These are phyloP conservation scores for Calonectria naviculata DNA, from an alignment of 2,329 filamentous ascomycete genomes.

Conservation along the genomic window DNA sequence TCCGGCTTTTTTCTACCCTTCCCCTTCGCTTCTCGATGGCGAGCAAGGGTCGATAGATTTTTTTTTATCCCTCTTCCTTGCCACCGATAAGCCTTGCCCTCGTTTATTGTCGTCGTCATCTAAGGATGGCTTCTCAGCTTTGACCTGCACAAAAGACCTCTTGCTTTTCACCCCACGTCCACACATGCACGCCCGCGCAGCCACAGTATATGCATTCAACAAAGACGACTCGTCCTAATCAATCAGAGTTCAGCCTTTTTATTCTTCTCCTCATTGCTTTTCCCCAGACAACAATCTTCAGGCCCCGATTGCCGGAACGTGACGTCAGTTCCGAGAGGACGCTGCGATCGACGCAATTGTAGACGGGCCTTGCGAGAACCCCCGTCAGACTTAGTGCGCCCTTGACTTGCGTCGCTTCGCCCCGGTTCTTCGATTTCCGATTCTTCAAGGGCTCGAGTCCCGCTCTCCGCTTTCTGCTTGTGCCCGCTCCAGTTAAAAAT, in stretches of 20 bases:
- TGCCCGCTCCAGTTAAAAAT: neutral
- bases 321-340: slow-evolving; percentile 22
- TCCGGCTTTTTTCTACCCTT: neutral
- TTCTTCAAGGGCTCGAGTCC: slow-evolving; percentile 7
- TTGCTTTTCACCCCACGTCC: neutral
- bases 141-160: neutral
- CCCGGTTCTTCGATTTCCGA: slow-evolving; percentile 10
- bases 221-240: neutral
- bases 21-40: neutral
- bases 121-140: neutral
- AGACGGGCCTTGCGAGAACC: slow-evolving; percentile 8
- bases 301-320: slow-evolving; percentile 11
- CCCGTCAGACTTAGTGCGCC: slow-evolving; percentile 19
- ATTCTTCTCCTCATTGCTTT: neutral
- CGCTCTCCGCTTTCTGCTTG: neutral
- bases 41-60: neutral
- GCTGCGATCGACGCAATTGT: slow-evolving; percentile 22
- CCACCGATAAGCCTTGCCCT: neutral
- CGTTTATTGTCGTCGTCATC: neutral
- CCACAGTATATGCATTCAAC: neutral
- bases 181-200: neutral
- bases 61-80: slow-evolving; percentile 4
- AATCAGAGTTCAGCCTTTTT: neutral
- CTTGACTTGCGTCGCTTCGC: slow-evolving; percentile 2
- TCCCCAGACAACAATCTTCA: neutral